Base-by-base conservation (phyloP, 345 rosid genomes). In the Microcos paniculata region DNA sequence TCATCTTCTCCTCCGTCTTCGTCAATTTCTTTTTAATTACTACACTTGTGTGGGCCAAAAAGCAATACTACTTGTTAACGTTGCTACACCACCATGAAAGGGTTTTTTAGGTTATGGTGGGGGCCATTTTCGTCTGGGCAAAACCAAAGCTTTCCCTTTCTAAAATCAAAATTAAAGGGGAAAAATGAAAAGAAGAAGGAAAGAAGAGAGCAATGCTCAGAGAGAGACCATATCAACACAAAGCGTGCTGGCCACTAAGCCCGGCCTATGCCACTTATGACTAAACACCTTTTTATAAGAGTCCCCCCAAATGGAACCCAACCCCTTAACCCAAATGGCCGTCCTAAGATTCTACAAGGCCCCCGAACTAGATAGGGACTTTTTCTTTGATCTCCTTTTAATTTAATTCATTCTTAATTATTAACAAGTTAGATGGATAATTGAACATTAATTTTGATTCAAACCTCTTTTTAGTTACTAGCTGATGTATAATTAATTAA, bases 261-360 rank as follows among this genome's bases (percentile, higher is more conserved):
- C 53, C 56, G 5, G 0, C 35, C 16, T 5, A 63, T 58, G 46
- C 75, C 80, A 66, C 67, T 57, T 71, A 31, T 66, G 77, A 56
- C 83, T 58, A 76, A 46, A 78, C 76, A 71, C 71, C 77, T 73
- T 73, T 80, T 75, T 78, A 79, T 65, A 74, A 82, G 77, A 75
- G 80, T 63, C 76, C 76, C 67, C 80, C 56, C 38, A 30, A 67
- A 73, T 71, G 58, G 69, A 57, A 73, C 87, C 85, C 55, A 66
- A 15, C 42, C 72, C 83, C 81, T 86, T 46, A 56, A 19, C 30
- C 76, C 81, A 79, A 78, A 57, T 77, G 70, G 86, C 87, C 89
- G 89, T 77, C 91, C 85, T 70, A 76, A 77, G 90, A 87, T 85
- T 88, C 90, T 76, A 74, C 40, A 35, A 11, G 48, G 62, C 70